Evolutionary conservation across 768 basidiomycete genomes (phyloP).

Genomic region (Trametes cinnabarina): DNA sequence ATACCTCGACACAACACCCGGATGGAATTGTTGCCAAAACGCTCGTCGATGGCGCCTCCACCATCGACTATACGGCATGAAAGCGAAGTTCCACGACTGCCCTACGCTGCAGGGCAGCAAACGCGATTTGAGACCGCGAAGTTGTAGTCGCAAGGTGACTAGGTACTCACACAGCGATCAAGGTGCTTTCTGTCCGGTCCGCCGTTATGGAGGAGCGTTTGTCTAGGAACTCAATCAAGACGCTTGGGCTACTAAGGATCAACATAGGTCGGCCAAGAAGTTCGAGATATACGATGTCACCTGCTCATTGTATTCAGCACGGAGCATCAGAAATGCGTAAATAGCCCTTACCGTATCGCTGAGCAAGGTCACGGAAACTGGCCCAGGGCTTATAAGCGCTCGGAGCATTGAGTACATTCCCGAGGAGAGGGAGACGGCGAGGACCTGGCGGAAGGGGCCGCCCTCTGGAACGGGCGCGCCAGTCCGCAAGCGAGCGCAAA

Average conservation of each 20-base stretch:
- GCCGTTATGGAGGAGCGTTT: constrained; percentile 21
- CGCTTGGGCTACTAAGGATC: constrained; percentile 14
- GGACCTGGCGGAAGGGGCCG: constrained; percentile 22
- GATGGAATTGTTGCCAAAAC: constrained; percentile 13
- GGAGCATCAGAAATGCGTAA: no score
- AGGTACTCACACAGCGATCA: constrained; percentile 11
- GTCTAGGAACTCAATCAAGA: constrained; percentile 22
- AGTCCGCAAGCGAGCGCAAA: background rate
- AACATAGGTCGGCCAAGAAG: constrained; percentile 13
- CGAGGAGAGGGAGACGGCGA: constrained; percentile 9
- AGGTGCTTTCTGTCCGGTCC: background rate
- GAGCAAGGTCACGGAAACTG: constrained; percentile 3
- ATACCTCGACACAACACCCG: background rate
- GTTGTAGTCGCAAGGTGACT: no score
- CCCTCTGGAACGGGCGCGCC: background rate
- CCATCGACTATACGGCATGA: constrained; percentile 5
- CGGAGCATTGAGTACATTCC: constrained; percentile 16
- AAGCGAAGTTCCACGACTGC: background rate
- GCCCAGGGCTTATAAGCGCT: constrained; percentile 5
- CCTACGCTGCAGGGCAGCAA: background rate
- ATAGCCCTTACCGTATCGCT: constrained; percentile 13
- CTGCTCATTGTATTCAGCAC: background rate
- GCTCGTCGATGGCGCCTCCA: constrained; percentile 14
- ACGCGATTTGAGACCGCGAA: no score
- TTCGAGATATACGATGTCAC: constrained; percentile 12